phyloP scores from a whole-genome alignment of 1,284 basidiomycete species.

The Sporisorium exsertum region DNA sequence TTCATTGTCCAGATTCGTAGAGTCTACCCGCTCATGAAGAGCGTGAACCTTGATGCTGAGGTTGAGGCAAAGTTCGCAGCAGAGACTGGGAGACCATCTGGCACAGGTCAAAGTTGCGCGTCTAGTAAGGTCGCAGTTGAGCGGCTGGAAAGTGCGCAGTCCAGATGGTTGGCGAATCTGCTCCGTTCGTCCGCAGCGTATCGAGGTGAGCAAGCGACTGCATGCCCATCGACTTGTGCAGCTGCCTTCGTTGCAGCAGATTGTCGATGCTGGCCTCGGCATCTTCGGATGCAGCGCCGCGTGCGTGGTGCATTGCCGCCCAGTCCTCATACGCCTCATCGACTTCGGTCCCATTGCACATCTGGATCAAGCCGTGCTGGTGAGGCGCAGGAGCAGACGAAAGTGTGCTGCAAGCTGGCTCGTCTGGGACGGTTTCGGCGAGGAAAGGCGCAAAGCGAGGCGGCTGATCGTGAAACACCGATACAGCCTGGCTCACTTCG shows the following conservation, averaged over 20 bases:
- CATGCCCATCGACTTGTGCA: constrained; percentile 23
- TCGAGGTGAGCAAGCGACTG: constrained; percentile 27
- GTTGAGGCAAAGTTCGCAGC: background rate
- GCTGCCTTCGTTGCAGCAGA: constrained; percentile 23
- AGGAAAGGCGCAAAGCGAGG: constrained; percentile 34
- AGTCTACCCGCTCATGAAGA: background rate
- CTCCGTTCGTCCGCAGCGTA: constrained; percentile 19
- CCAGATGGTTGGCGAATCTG: constrained; percentile 43
- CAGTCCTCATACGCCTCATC: constrained; percentile 49
- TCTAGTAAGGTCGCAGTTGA: constrained; percentile 48
- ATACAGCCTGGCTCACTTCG: constrained; percentile 39
- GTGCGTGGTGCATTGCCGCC: constrained; percentile 47
- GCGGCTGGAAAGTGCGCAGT: constrained; percentile 45
- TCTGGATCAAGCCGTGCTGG: background rate
- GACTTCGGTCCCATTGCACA: constrained; percentile 10
- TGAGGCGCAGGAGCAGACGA: background rate
- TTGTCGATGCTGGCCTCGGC: constrained; percentile 37
- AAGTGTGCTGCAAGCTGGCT: background rate
- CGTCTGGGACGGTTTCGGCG: constrained; percentile 13
- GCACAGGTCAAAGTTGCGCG: background rate
- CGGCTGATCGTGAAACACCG: constrained; percentile 41
- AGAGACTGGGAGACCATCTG: background rate
- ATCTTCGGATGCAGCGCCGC: constrained; percentile 40
- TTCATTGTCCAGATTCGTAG: background rate
- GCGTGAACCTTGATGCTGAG: background rate